A percentile compares a stretch with the other conserved stretches of the same genome.
phyloP scores from a whole-genome alignment of 129 eudicot genomes.

The Silybum marianum region DNA sequence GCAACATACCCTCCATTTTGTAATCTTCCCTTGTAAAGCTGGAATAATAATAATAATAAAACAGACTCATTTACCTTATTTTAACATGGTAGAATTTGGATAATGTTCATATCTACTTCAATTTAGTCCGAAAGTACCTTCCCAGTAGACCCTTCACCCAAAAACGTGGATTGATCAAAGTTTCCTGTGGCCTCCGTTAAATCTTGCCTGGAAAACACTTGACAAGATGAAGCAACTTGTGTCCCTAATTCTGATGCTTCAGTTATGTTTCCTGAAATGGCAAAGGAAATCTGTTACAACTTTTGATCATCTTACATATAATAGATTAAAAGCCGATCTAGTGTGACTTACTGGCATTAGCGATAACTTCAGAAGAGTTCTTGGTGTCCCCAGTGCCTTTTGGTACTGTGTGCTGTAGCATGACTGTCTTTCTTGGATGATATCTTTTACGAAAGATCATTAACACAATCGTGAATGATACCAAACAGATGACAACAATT shows the following conservation, averaged over 20 bases:
- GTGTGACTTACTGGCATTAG: conserved; percentile 67
- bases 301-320: too few relatives aligned
- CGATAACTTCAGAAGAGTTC: conserved; percentile 55
- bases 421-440: conserved; percentile 24
- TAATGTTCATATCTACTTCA: neutral
- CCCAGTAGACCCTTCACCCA: conserved; percentile 81
- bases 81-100: neutral
- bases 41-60: neutral
- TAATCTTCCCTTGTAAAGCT: conserved; percentile 88
- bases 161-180: conserved; percentile 54
- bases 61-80: neutral
- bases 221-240: conserved; percentile 54
- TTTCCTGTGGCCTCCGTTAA: conserved; percentile 62
- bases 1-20: conserved; percentile 64
- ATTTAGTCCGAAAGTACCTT: conserved; percentile 47
- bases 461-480: conserved; percentile 45
- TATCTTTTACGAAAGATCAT: conserved; percentile 45
- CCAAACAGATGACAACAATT: conserved; percentile 43
- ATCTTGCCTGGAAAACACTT: conserved; percentile 62
- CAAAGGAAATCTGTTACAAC: neutral
- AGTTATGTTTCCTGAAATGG: conserved; percentile 50
- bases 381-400: conserved; percentile 47
- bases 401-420: conserved; percentile 48
- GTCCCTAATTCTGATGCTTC: conserved; percentile 61
- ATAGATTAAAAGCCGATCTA: neutral